These are phyloP conservation scores for Lactarius quietus DNA, from an alignment of 768 basidiomycete genomes.

Conservation along the genomic window DNA sequence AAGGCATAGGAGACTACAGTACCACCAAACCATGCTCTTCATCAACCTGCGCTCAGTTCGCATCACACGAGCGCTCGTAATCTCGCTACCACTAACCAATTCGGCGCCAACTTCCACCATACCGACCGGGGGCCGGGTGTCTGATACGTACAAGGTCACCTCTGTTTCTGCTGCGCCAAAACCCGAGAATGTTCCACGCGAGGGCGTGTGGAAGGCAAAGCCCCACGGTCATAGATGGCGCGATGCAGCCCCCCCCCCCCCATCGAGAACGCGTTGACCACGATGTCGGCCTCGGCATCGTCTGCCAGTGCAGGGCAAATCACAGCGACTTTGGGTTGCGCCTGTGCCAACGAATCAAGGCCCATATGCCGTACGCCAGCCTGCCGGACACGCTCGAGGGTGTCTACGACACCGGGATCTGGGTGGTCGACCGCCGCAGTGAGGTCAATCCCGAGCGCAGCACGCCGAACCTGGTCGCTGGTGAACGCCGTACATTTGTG, in stretches of 20 bases:
- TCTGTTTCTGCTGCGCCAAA: slow-evolving; percentile 27
- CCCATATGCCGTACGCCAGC: slow-evolving; percentile 58
- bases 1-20: slow-evolving; percentile 34
- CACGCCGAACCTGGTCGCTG: slow-evolving; percentile 38
- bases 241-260: too few species aligned
- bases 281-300: too few species aligned
- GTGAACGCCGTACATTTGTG: slow-evolving; percentile 71
- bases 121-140: slow-evolving; percentile 70
- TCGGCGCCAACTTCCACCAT: slow-evolving; percentile 63
- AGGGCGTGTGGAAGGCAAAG: slow-evolving; percentile 60
- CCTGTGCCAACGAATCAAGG: slow-evolving; percentile 56
- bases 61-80: slow-evolving; percentile 58
- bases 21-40: slow-evolving; percentile 69
- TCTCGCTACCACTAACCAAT: slow-evolving; percentile 43
- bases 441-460: slow-evolving; percentile 40
- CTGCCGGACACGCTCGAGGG: slow-evolving; percentile 57
- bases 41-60: slow-evolving; percentile 69
- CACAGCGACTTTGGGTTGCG: slow-evolving; percentile 69
- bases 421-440: too few species aligned
- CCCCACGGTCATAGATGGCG: too few species aligned
- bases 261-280: too few species aligned
- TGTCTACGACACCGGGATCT: slow-evolving; percentile 29
- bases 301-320: slow-evolving; percentile 42
- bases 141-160: too few species aligned
- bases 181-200: slow-evolving; percentile 46